Percentiles rank a stretch among this genome's conserved stretches.
phyloP scores from a whole-genome alignment of 148 eudicot species.

The Fagopyrum tataricum region DNA sequence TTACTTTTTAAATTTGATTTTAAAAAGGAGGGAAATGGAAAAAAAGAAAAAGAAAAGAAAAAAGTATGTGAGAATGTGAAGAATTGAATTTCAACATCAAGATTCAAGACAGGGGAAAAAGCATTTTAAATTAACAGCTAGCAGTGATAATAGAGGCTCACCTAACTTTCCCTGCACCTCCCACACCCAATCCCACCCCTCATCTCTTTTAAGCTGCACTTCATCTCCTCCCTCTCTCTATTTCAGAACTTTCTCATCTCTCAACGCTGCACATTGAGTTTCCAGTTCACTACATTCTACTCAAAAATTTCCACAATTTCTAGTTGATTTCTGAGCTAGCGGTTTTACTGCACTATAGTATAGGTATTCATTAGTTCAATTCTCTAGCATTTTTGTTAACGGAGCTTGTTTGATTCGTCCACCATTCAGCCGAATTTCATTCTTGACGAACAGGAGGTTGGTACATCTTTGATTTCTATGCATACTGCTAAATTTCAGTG shows the following conservation, averaged over 20 bases:
- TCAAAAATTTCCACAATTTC: background rate
- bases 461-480: conserved; percentile 5
- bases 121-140: conserved; percentile 11
- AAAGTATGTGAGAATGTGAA: background rate
- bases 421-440: background rate
- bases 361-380: background rate
- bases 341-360: background rate
- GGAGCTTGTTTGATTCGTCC: background rate
- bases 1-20: background rate
- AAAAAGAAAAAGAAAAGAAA: background rate
- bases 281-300: background rate
- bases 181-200: background rate
- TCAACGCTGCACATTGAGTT: background rate
- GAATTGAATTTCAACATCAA: background rate
- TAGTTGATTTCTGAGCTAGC: background rate
- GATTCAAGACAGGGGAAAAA: background rate
- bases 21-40: background rate
- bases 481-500: background rate
- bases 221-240: background rate
- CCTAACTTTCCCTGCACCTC: conserved; percentile 11
- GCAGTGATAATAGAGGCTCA: conserved; percentile 11
- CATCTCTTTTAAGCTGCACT: conserved; percentile 5
- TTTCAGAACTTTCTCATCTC: background rate
- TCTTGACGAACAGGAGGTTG: background rate
- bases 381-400: background rate